Conservation (phyloP, 1,139 yeast species). For the Debaryomyces sp. region DNA sequence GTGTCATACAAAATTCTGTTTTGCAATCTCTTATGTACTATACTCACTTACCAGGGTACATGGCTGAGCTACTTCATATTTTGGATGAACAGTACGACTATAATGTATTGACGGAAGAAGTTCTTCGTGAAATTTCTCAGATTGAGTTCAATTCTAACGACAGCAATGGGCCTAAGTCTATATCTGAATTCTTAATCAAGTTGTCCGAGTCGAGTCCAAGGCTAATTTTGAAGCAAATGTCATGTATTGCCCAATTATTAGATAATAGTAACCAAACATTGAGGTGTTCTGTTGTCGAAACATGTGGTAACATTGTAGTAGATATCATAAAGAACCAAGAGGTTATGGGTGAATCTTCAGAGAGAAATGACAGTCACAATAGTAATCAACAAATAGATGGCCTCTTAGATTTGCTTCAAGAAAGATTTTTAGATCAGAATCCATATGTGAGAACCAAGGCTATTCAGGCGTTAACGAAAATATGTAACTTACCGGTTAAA, state of each 20-base stretch:
- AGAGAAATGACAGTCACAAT: conserved; percentile 25
- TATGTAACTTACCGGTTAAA: conserved; percentile 65
- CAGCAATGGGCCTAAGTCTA: conserved; percentile 83
- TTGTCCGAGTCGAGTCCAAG: conserved; percentile 77
- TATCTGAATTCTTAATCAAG: conserved; percentile 70
- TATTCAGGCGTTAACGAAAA: conserved; percentile 70
- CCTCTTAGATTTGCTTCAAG: conserved; percentile 71
- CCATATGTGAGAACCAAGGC: conserved; percentile 90
- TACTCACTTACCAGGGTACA: conserved; percentile 71
- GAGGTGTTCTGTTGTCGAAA: conserved; percentile 87
- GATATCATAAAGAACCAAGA: conserved; percentile 53
- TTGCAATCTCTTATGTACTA: conserved; percentile 81
- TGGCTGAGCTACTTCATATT: conserved; percentile 76
- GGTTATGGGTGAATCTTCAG: conserved; percentile 18
- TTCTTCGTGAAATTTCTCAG: conserved; percentile 74
- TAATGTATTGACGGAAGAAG: conserved; percentile 73
- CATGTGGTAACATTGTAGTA: conserved; percentile 79
- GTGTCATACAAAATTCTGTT: conserved; percentile 74
- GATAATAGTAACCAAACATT: conserved; percentile 80
- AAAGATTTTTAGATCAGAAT: conserved; percentile 77
- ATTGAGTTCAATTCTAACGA: conserved; percentile 80
- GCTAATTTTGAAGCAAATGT: conserved; percentile 74
- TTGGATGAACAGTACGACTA: conserved; percentile 69
- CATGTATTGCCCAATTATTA: conserved; percentile 69
- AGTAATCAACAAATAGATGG: conserved; percentile 57